phyloP scores from a whole-genome alignment of 768 basidiomycete species.

The Calocybe gangraenosa region DNA sequence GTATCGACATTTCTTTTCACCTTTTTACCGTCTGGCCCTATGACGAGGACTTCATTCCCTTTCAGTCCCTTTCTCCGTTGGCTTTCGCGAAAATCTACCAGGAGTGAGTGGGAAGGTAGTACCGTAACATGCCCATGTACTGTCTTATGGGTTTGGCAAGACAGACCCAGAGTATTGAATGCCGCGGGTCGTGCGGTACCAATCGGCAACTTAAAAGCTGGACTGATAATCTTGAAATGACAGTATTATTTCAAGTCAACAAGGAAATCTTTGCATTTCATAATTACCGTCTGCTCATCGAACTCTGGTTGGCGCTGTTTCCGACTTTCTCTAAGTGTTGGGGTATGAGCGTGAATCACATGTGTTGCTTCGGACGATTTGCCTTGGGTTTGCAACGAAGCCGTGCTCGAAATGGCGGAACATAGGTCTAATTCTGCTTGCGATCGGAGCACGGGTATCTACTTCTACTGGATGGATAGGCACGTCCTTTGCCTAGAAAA shows the following conservation, averaged over 20 bases:
- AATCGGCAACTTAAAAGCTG: constrained; percentile 20
- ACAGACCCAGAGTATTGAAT: constrained; percentile 32
- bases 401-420: neutral
- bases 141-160: constrained; percentile 42
- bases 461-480: constrained; percentile 1
- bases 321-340: neutral
- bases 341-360: neutral
- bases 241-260: neutral
- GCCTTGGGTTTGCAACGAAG: neutral
- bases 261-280: neutral
- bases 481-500: too few relatives aligned
- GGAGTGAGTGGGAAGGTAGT: constrained; percentile 43
- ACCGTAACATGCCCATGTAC: constrained; percentile 43
- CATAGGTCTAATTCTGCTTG: neutral
- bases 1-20: constrained; percentile 19
- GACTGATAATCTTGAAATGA: neutral
- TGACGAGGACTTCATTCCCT: constrained; percentile 42
- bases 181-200: constrained; percentile 33
- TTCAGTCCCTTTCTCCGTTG: constrained; percentile 42
- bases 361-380: constrained; percentile 1
- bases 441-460: neutral
- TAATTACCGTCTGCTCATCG: neutral
- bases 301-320: neutral
- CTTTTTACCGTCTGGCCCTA: constrained; percentile 34
- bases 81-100: constrained; percentile 55